Conservation (phyloP, 2,329 filamentous ascomycete species). For the Diplodia intermedia region DNA sequence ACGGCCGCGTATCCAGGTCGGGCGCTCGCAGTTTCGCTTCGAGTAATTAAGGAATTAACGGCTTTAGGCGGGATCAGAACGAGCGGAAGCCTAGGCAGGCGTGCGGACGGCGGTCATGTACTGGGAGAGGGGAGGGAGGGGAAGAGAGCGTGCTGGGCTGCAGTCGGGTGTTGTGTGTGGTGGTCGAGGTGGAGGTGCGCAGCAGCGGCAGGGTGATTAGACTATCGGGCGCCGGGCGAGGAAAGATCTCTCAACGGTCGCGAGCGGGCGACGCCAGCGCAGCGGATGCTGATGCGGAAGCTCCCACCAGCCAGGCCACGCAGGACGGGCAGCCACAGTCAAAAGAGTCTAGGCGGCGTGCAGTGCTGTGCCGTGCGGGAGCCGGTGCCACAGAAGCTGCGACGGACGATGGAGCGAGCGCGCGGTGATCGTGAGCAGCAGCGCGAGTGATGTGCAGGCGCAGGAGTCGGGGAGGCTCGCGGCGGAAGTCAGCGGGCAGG, state of each 20-base stretch:
- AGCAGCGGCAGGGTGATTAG: slow-evolving; percentile 31
- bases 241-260: slow-evolving; percentile 36
- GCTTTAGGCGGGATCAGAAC: slow-evolving; percentile 46
- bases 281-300: slow-evolving; percentile 36
- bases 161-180: slow-evolving; percentile 30
- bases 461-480: slow-evolving; percentile 29
- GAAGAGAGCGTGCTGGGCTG: slow-evolving; percentile 38
- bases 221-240: slow-evolving; percentile 32
- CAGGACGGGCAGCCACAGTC: slow-evolving; percentile 33
- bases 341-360: slow-evolving; percentile 32
- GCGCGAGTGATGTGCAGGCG: slow-evolving; percentile 25
- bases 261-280: slow-evolving; percentile 30
- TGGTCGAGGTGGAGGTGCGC: slow-evolving; percentile 32
- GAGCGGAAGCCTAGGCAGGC: slow-evolving; percentile 44
- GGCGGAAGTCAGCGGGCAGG: slow-evolving; percentile 27
- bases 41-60: slow-evolving; percentile 25
- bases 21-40: slow-evolving; percentile 36
- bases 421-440: slow-evolving; percentile 25
- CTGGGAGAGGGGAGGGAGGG: slow-evolving; percentile 34
- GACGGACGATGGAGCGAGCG: slow-evolving; percentile 32
- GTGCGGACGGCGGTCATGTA: slow-evolving; percentile 45
- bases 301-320: slow-evolving; percentile 31
- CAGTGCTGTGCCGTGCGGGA: slow-evolving; percentile 31
- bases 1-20: slow-evolving; percentile 42
- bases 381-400: slow-evolving; percentile 35